These are phyloP conservation scores for Phaeotremella skinneri DNA, from an alignment of 768 basidiomycete genomes.

Conservation along the genomic window DNA sequence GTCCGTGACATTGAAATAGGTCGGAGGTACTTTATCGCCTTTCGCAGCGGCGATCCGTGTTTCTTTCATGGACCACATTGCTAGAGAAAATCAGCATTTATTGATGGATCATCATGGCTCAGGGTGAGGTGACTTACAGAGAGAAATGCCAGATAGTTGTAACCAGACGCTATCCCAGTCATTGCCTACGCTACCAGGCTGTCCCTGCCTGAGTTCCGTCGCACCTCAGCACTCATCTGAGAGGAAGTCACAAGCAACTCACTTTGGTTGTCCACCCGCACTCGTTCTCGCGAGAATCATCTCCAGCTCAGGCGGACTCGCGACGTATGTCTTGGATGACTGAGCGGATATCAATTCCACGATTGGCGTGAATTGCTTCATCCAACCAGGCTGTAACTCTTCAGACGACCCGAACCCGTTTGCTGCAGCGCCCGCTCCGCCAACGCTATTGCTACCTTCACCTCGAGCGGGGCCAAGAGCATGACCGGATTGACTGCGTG, in stretches of 20 bases:
- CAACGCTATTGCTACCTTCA: neutral
- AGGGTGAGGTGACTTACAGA: slow-evolving; percentile 35
- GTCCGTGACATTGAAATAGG: slow-evolving; percentile 51
- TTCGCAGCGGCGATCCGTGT: slow-evolving; percentile 49
- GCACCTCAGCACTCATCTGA: neutral
- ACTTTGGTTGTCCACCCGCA: slow-evolving; percentile 50
- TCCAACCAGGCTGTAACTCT: slow-evolving; percentile 17
- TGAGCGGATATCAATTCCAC: slow-evolving; percentile 46
- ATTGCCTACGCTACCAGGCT: slow-evolving; percentile 48
- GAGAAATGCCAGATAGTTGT: slow-evolving; percentile 50
- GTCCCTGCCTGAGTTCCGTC: slow-evolving; percentile 35
- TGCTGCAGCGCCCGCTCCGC: neutral
- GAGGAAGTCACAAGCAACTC: slow-evolving; percentile 5
- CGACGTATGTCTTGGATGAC: slow-evolving; percentile 48
- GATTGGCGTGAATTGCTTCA: slow-evolving; percentile 25
- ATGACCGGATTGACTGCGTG: neutral
- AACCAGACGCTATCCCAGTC: slow-evolving; percentile 53
- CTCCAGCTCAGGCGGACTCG: slow-evolving; percentile 50
- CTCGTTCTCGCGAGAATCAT: slow-evolving; percentile 51
- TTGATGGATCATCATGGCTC: neutral
- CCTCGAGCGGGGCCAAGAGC: slow-evolving; percentile 3
- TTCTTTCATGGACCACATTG: slow-evolving; percentile 53
- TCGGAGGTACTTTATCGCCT: slow-evolving; percentile 52
- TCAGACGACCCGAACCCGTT: neutral
- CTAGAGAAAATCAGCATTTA: slow-evolving; percentile 12